phyloP scores from a whole-genome alignment of 140 eudicot genomes.

The Stevia rebaudiana region DNA sequence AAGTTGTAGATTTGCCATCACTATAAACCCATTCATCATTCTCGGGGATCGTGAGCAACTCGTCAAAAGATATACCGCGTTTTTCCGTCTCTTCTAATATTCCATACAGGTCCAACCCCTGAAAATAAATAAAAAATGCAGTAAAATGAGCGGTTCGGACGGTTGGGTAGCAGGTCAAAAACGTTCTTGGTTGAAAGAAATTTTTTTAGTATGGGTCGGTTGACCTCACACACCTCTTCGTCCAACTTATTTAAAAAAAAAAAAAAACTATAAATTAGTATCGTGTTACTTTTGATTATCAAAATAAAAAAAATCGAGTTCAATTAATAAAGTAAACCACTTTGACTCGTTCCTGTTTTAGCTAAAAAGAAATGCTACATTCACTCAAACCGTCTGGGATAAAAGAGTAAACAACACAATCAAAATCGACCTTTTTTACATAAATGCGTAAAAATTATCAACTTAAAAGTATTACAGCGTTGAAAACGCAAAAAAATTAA shows the following conservation, averaged over 20 bases:
- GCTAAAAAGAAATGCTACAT: background rate
- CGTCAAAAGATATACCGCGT: constrained; percentile 80
- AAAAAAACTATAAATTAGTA: background rate
- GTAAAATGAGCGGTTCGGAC: background rate
- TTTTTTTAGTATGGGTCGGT: background rate
- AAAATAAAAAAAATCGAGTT: background rate
- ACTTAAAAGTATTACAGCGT: background rate
- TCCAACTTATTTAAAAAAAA: no score
- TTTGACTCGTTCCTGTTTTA: background rate
- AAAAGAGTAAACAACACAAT: background rate
- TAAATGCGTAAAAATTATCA: background rate
- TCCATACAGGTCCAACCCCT: constrained; percentile 86
- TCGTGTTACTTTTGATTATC: background rate
- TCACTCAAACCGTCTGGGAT: background rate
- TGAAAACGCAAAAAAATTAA: background rate
- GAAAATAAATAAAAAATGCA: background rate
- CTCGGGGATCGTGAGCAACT: constrained; percentile 84
- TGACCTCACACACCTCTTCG: background rate
- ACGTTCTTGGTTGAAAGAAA: background rate
- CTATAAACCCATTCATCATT: constrained; percentile 98
- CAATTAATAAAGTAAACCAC: background rate
- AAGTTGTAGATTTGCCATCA: constrained; percentile 96
- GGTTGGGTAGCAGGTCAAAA: background rate
- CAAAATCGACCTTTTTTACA: background rate
- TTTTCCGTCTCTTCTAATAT: constrained; percentile 78